Evolutionary conservation across 257 asterid genomes (phyloP).

Genomic region (Lantana camara): DNA sequence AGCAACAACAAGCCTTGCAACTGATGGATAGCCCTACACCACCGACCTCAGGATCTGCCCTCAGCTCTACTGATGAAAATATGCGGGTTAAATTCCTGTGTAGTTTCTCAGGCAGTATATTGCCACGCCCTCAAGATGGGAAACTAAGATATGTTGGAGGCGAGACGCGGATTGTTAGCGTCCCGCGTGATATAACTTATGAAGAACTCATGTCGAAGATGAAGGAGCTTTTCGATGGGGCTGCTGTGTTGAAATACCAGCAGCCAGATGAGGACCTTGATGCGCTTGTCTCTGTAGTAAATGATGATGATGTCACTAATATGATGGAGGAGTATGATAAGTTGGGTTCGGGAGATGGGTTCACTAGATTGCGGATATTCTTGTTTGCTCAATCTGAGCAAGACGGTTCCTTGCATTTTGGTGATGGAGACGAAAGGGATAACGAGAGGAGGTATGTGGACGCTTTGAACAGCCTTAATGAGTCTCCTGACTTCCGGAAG

Average conservation of each 20-base stretch:
- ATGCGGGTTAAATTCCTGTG: constrained; percentile 88
- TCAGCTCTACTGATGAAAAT: constrained; percentile 59
- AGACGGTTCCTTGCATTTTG: constrained; percentile 72
- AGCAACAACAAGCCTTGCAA: constrained; percentile 27
- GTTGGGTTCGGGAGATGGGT: constrained; percentile 79
- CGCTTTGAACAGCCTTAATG: constrained; percentile 92
- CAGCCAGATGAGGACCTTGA: constrained; percentile 99
- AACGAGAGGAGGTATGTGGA: constrained; percentile 93
- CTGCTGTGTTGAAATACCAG: constrained; percentile 75
- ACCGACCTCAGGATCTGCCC: constrained; percentile 42
- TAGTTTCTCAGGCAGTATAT: constrained; percentile 84
- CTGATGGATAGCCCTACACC: constrained; percentile 71
- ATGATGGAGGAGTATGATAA: constrained; percentile 99
- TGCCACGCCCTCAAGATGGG: constrained; percentile 97
- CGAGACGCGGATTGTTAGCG: constrained; percentile 85
- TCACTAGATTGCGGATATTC: constrained; percentile 86
- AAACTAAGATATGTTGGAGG: constrained; percentile 97
- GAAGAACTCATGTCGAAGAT: constrained; percentile 88
- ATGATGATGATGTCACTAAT: constrained; percentile 92
- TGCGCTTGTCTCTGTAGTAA: constrained; percentile 94
- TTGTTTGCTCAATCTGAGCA: constrained; percentile 68
- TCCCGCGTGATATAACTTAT: constrained; percentile 70
- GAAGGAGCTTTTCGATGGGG: constrained; percentile 91
- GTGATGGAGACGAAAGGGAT: constrained; percentile 92
- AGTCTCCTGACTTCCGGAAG: constrained; percentile 75